Evolutionary conservation across 176 grass and related monocot species (phyloP).

Genomic region (Triticum turgidum): DNA sequence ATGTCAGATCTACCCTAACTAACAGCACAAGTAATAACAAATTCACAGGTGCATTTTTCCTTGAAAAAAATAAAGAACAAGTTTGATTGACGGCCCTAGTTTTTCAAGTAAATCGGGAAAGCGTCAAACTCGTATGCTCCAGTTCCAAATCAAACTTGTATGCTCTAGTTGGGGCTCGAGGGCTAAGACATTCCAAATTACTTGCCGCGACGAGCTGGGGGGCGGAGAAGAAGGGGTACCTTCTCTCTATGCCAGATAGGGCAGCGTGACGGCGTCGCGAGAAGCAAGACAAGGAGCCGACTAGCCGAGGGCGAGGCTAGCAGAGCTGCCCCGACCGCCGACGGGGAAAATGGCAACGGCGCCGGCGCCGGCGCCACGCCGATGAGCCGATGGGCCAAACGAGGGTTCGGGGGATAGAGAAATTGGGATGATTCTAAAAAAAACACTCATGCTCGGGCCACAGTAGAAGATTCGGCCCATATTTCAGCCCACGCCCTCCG

Average conservation of each 20-base stretch:
- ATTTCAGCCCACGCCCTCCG: background rate
- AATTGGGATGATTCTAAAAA: background rate
- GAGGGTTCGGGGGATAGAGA: background rate
- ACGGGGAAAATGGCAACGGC: background rate
- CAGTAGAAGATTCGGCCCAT: background rate
- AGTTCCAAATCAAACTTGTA: background rate
- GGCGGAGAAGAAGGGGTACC: constrained; percentile 1
- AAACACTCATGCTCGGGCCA: background rate
- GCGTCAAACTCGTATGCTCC: background rate
- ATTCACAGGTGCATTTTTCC: background rate
- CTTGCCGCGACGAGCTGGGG: background rate
- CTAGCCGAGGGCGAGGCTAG: background rate
- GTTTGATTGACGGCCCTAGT: background rate
- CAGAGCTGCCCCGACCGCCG: background rate
- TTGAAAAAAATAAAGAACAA: background rate
- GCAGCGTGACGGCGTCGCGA: background rate
- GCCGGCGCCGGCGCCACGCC: background rate
- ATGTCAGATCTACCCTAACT: background rate
- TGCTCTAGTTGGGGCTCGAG: background rate
- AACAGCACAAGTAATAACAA: background rate
- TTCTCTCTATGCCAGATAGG: background rate
- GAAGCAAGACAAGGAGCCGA: background rate
- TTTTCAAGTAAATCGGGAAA: background rate
- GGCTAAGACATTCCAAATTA: background rate
- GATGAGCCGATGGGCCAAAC: background rate